Percentiles rank a stretch among this genome's conserved stretches.
phyloP scores from a whole-genome alignment of 306 rosid species.

The Mimosa bimucronata region DNA sequence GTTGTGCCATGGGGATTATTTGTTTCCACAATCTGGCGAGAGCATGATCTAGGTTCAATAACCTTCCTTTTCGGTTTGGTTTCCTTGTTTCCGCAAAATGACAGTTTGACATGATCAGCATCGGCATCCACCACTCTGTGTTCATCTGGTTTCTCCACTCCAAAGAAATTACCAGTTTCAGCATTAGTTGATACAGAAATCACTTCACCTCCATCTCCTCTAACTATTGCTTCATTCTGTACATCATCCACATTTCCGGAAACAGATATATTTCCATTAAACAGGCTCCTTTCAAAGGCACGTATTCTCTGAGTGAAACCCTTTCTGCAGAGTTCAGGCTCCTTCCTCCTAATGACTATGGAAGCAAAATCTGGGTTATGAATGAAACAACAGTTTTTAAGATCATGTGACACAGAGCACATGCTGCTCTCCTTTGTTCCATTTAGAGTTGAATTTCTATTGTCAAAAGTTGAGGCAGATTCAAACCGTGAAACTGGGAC shows the following conservation, averaged over 20 bases:
- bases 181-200: conserved; percentile 14
- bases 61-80: conserved; percentile 37
- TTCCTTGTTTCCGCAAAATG: conserved; percentile 44
- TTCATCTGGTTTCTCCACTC: conserved; percentile 34
- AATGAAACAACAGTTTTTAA: conserved; percentile 49
- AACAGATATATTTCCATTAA: conserved; percentile 53
- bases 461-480: conserved; percentile 31
- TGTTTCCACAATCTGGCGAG: neutral
- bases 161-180: conserved; percentile 29
- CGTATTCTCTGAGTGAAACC: conserved; percentile 87
- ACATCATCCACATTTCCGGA: conserved; percentile 42
- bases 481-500: conserved; percentile 46
- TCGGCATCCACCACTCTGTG: conserved; percentile 28
- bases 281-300: conserved; percentile 71
- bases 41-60: conserved; percentile 23
- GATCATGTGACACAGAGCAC: conserved; percentile 44
- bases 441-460: conserved; percentile 35
- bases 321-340: conserved; percentile 67
- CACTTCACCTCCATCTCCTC: conserved; percentile 46
- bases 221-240: conserved; percentile 35
- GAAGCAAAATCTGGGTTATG: conserved; percentile 70
- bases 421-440: conserved; percentile 43
- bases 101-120: neutral
- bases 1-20: conserved; percentile 35
- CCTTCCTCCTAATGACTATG: conserved; percentile 73